Base-by-base conservation (phyloP, 805 yeast species). In the Huiozyma naganishii region DNA sequence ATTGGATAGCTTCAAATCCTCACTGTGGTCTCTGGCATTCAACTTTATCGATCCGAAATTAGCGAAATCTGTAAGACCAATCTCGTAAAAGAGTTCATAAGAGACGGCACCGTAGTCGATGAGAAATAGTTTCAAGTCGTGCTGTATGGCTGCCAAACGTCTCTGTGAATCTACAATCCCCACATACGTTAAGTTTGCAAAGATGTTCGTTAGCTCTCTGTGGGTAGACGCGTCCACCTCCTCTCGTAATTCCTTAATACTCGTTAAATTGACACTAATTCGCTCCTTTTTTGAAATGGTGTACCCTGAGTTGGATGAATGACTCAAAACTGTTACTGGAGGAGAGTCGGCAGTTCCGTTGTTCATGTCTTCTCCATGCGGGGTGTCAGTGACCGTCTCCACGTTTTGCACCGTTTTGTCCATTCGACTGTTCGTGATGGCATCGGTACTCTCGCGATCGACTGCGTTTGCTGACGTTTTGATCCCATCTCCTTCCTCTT, bases 141-240 rank as follows among this genome's bases (percentile, higher is more conserved):
- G 74, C 58, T 92, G 98, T 37, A 90, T 69, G n/a, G 95, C 83
- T 10, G 83, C 80, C 17, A 90, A 66, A 37, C 97, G 66, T 48
- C 77, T 73, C 9, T 63, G 56, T 8, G 73, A 73, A 57, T 90
- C 97, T 1, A 85, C 89, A 3, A 90, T 64, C 0, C 98, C 98
- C 7, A 92, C 81, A 55, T 73, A 85, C 0, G 81, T 76, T 41
- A 82, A 74, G 43, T 83, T 76, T 7, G 81, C 72, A 60, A 90
- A 78, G 1, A 86, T 62, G 37, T 76, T 72, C 0, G 95, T 80
- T 27, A 90, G 62, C 5, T 72, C 71, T n/a, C 65, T 57, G 55
- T 80, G 72, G 0, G 74, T 64, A 0, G 59, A 48, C 0, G 52
- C 50, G 37, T 77, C 76, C 1, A 81, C 72, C 9, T 71, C 73